Evolutionary conservation across 352 stramenopile genomes (phyloP).

Genomic region (Phytophthora fragariaefolia): DNA sequence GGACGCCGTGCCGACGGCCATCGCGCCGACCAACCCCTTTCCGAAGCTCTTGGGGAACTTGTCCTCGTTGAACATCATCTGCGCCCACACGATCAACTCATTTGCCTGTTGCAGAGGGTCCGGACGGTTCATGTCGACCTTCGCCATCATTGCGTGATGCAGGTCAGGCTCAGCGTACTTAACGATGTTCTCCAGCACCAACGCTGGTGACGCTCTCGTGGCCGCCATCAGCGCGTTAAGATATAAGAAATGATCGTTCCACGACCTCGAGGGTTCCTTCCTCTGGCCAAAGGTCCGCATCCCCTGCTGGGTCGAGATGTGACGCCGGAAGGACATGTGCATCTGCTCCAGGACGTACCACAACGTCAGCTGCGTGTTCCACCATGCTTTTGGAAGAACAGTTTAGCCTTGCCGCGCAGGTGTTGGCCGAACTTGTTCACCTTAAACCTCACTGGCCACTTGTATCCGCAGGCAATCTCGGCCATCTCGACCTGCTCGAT

Average conservation of each 20-base stretch:
- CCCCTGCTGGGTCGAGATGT: neutral
- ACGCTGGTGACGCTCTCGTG: neutral
- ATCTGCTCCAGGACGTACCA: neutral
- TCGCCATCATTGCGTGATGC: neutral
- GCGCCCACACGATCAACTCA: neutral
- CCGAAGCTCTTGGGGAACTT: too few species aligned
- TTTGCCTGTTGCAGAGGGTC: neutral
- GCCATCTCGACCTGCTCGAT: neutral
- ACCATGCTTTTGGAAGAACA: neutral
- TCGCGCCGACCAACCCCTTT: too few species aligned
- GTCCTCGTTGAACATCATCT: neutral
- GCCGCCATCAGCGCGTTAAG: neutral
- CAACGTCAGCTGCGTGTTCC: neutral
- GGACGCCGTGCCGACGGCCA: too few species aligned
- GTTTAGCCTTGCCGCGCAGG: neutral
- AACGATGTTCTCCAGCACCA: neutral
- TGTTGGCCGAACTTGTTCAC: neutral
- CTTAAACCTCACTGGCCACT: neutral
- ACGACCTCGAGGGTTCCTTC: neutral
- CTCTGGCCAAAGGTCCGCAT: neutral
- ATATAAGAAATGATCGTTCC: neutral
- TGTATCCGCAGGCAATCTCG: neutral
- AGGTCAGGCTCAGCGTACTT: neutral
- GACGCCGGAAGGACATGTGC: neutral
- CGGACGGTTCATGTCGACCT: neutral